These are phyloP conservation scores for Chiua virens DNA, from an alignment of 768 basidiomycete genomes.

Conservation along the genomic window DNA sequence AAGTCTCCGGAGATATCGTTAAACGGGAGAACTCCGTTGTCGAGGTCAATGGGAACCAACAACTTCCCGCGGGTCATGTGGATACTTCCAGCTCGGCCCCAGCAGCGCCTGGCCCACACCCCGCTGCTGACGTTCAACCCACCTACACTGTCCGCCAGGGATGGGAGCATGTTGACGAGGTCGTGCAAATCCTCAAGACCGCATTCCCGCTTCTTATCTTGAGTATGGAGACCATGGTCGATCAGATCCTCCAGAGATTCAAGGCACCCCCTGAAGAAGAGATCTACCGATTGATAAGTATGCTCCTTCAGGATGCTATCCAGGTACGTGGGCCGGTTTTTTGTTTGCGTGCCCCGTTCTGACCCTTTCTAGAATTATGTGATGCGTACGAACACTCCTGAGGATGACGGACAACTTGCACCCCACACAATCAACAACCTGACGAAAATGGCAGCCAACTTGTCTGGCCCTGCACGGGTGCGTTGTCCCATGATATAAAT, in stretches of 20 bases:
- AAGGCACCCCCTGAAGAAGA: slow-evolving; percentile 91
- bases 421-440: slow-evolving; percentile 56
- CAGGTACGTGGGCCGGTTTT: slow-evolving; percentile 49
- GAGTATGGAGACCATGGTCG: slow-evolving; percentile 95
- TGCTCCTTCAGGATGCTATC: slow-evolving; percentile 85
- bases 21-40: slow-evolving; percentile 19
- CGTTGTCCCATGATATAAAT: slow-evolving; percentile 16
- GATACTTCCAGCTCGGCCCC: slow-evolving; percentile 17
- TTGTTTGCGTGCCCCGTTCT: not conserved
- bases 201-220: slow-evolving; percentile 93
- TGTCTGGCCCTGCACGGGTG: slow-evolving; percentile 60
- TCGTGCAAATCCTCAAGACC: slow-evolving; percentile 91
- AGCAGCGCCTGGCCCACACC: slow-evolving; percentile 10
- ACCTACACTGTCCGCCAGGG: slow-evolving; percentile 56
- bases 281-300: slow-evolving; percentile 85
- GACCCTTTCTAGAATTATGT: slow-evolving; percentile 56
- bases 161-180: slow-evolving; percentile 91
- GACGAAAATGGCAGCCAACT: slow-evolving; percentile 57
- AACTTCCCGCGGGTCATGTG: slow-evolving; percentile 9
- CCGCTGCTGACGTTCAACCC: slow-evolving; percentile 22
- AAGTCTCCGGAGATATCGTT: slow-evolving; percentile 26
- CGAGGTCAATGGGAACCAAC: slow-evolving; percentile 30
- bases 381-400: slow-evolving; percentile 58
- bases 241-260: slow-evolving; percentile 88
- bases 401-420: slow-evolving; percentile 67